Conservation (phyloP, 805 yeast genomes). For the Torulaspora quercuum region DNA sequence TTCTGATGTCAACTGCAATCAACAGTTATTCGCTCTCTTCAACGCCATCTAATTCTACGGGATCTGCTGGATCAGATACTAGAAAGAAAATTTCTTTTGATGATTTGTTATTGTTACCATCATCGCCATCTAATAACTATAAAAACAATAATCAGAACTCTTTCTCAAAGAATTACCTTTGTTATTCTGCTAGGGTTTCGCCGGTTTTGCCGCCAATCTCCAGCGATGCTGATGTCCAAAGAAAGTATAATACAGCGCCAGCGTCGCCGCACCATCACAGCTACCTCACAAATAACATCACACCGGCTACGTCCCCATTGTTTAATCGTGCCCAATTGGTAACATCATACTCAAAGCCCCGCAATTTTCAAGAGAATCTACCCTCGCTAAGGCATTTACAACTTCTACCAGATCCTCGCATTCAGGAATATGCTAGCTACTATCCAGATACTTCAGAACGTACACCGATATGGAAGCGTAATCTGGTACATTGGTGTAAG, state of each 20-base stretch:
- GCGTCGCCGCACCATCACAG: slow-evolving; percentile 27
- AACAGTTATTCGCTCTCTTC: slow-evolving; percentile 15
- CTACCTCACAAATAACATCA: slow-evolving; percentile 11
- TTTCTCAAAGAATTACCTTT: slow-evolving; percentile 7
- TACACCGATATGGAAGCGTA: slow-evolving; percentile 35
- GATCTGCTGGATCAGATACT: slow-evolving; percentile 19
- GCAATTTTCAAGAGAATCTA: slow-evolving; percentile 15
- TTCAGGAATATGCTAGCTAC: slow-evolving; percentile 31
- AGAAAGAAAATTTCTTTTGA: slow-evolving; percentile 22
- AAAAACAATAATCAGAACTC: slow-evolving; percentile 1
- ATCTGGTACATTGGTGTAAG: slow-evolving; percentile 35
- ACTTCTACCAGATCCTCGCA: slow-evolving; percentile 30
- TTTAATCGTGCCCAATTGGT: slow-evolving; percentile 15
- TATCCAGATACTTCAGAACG: slow-evolving; percentile 37
- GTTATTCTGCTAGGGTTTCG: slow-evolving; percentile 9
- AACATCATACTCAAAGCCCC: slow-evolving; percentile 3
- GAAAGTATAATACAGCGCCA: slow-evolving; percentile 34
- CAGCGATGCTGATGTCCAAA: slow-evolving; percentile 10
- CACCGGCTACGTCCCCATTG: slow-evolving; percentile 31
- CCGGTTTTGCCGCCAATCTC: slow-evolving; percentile 11
- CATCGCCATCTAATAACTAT: slow-evolving; percentile 11
- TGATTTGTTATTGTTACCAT: slow-evolving; percentile 25
- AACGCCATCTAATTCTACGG: slow-evolving; percentile 10
- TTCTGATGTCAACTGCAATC: slow-evolving; percentile 14
- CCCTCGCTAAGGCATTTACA: slow-evolving; percentile 36